Evolutionary conservation across 2,329 filamentous ascomycete species (phyloP), one percentile per base, ranked within the genome.

Genomic region (Purpureocillium lavendulum): DNA sequence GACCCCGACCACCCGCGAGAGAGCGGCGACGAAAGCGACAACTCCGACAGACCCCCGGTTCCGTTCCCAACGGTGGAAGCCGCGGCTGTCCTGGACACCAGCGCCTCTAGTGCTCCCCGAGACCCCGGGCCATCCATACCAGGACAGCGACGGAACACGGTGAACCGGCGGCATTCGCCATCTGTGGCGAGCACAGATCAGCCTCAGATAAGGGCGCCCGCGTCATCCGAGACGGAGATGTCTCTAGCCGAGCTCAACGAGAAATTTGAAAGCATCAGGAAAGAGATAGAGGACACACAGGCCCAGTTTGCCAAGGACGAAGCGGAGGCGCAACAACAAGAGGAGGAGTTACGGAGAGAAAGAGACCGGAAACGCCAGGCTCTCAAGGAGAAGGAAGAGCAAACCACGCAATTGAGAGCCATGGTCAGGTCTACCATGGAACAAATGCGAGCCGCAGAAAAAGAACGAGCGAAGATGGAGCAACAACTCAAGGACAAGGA

Each of bases 351-450:
- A 26, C 77, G 82, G 40, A 80, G 80, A 42, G 87, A 94, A 52
- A 83, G 87, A 43, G 86, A 94, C 48, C 75, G 82, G 37, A 80
- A 95, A 57, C 82, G 76, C 52, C 81, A 82, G 45, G 73, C 81
- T 15, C 70, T 92, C 39, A 92, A 86, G 57, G 87, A 94, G 54
- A 95, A 94, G 59, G 90, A 97, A 48, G 87, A 94, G 53, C 84
- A 82, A 37, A 96, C 87, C 36, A 81, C 86, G 33, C 87, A 88
- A 54, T 64, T 96, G 39, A 87, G 84, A 53, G 83, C 83, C 45
- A 82, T 90, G 55, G 81, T 94, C 39, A 82, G 86, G 38, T 78
- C 77, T 34, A 78, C 89, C 6, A 87, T 94, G 58, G 80, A 87
- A 39, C 73, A 85, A 47, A 95, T 94, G 67, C 80, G 87, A 35